A percentile compares a stretch with the other conserved stretches of the same genome.
Evolutionary conservation across 2,329 filamentous ascomycete genomes (phyloP).

Genomic region (Balansia obtecta): DNA sequence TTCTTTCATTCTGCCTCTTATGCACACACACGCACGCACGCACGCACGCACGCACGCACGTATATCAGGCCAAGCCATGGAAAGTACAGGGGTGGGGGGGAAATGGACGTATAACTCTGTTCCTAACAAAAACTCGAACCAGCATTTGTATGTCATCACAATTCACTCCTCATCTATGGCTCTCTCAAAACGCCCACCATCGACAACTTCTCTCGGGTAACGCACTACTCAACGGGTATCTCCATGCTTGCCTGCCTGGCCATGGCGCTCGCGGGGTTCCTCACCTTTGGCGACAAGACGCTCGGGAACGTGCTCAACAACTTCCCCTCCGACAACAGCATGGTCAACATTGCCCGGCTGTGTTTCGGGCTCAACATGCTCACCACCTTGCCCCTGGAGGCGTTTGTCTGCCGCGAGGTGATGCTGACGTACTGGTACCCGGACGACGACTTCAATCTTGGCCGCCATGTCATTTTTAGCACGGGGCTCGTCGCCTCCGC

Average conservation of each 20-base stretch:
- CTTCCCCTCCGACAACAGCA: slow-evolving; percentile 77
- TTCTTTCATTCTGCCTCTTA: not conserved
- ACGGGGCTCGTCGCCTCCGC: slow-evolving; percentile 69
- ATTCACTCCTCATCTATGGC: slow-evolving; percentile 93
- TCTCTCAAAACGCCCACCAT: slow-evolving; percentile 89
- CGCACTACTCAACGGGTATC: slow-evolving; percentile 82
- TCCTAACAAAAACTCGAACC: not conserved
- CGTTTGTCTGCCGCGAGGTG: slow-evolving; percentile 93
- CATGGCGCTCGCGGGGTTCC: slow-evolving; percentile 80
- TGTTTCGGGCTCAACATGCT: slow-evolving; percentile 99
- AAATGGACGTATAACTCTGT: too few relatives aligned
- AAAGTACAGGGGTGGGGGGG: too few relatives aligned
- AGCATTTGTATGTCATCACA: slow-evolving; percentile 72
- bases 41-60: too few relatives aligned
- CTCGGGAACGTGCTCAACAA: slow-evolving; percentile 97
- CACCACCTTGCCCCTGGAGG: slow-evolving; percentile 88
- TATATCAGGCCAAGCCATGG: too few relatives aligned
- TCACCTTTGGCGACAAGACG: slow-evolving; percentile 86
- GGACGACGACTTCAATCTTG: slow-evolving; percentile 63
- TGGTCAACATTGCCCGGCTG: slow-evolving; percentile 89
- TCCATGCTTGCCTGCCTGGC: slow-evolving; percentile 85
- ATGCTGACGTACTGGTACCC: slow-evolving; percentile 76
- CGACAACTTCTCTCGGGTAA: slow-evolving; percentile 86
- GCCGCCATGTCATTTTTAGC: slow-evolving; percentile 77
- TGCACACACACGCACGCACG: too few relatives aligned